Conservation (phyloP, 371 early-diverging fungal species). For the Chytridium lagenaria region DNA sequence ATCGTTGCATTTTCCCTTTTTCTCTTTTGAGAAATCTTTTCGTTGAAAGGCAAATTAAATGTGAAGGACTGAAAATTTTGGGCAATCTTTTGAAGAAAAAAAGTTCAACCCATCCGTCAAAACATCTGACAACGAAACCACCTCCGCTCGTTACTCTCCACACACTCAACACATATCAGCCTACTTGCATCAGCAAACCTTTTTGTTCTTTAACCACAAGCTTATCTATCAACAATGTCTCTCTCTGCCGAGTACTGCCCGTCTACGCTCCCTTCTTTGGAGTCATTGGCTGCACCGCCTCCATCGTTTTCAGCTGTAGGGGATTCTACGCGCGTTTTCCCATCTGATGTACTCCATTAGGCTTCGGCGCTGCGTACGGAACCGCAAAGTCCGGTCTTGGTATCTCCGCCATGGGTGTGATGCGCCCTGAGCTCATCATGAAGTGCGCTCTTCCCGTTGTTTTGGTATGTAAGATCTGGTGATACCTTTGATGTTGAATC, state of each 20-base stretch:
- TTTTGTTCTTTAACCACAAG: not conserved
- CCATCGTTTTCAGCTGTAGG: constrained; percentile 96
- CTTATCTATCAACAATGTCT: constrained; percentile 22
- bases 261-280: constrained; percentile 97
- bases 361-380: constrained; percentile 94
- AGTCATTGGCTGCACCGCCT: constrained; percentile 94
- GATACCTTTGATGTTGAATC: not conserved
- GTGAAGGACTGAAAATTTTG: no score
- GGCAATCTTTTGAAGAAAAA: constrained; percentile 4
- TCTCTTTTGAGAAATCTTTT: no score
- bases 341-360: constrained; percentile 23
- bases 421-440: constrained; percentile 93
- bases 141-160: not conserved
- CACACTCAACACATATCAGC: no score
- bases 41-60: no score
- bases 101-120: not conserved
- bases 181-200: not conserved
- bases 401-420: constrained; percentile 93
- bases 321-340: constrained; percentile 4
- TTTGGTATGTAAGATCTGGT: constrained; percentile 66
- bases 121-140: not conserved
- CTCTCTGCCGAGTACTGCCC: constrained; percentile 67
- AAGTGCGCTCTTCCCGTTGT: constrained; percentile 90
- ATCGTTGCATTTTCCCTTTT: no score
- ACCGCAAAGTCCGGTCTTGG: constrained; percentile 97